Conservation (phyloP, 805 yeast species). For the Starmerella roubikii region DNA sequence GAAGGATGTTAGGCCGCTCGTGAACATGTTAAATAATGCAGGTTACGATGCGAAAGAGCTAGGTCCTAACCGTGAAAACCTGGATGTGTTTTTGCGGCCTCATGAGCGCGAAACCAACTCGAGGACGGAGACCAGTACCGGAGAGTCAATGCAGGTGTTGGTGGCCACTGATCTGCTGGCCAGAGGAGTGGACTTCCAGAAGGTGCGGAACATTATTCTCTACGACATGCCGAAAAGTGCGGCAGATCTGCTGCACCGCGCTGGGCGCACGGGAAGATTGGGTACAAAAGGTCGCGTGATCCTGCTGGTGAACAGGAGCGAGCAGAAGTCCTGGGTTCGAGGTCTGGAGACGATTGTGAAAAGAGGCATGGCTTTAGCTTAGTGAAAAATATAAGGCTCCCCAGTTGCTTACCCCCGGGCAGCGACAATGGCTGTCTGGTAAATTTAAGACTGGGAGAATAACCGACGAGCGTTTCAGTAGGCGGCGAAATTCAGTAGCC, state of each 20-base stretch:
- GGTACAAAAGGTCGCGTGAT: conserved; percentile 79
- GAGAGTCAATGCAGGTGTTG: conserved; percentile 33
- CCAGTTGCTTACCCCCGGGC: conserved; percentile 11
- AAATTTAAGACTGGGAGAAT: conserved; percentile 12
- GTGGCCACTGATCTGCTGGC: conserved; percentile 83
- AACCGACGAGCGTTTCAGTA: conserved; percentile 13
- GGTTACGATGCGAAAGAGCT: conserved; percentile 52
- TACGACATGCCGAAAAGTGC: conserved; percentile 78
- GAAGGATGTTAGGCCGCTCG: conserved; percentile 46
- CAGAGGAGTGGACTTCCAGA: conserved; percentile 76
- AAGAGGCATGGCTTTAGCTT: conserved; percentile 26
- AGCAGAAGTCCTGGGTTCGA: conserved; percentile 65
- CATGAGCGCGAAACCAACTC: conserved; percentile 29
- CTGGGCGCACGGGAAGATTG: conserved; percentile 92
- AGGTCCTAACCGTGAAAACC: conserved; percentile 34
- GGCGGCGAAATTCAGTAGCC: conserved; percentile 3
- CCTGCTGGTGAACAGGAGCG: conserved; percentile 53
- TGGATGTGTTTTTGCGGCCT: conserved; percentile 42
- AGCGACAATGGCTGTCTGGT: conserved; percentile 11
- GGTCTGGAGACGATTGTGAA: conserved; percentile 62
- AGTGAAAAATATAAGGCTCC: background rate
- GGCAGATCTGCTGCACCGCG: conserved; percentile 76
- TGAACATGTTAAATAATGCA: conserved; percentile 37
- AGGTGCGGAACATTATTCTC: conserved; percentile 66
- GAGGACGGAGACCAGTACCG: conserved; percentile 28